A percentile compares a stretch with the other conserved stretches of the same genome.
Conservation (phyloP, 805 yeast genomes). For the Candida palmyrensis region DNA sequence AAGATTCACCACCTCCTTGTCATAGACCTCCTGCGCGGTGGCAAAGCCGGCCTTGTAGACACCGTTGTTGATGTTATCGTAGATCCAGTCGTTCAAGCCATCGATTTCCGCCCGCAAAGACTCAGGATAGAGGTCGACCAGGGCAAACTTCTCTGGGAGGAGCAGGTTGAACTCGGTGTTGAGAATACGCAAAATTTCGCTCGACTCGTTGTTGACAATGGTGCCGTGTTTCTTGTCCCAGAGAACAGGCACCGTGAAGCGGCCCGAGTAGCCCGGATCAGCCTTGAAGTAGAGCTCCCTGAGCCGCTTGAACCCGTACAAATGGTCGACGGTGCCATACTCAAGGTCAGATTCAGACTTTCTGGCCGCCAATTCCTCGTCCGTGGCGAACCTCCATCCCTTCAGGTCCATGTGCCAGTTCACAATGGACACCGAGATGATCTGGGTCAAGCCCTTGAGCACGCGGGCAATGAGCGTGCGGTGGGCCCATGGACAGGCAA, state of each 20-base stretch:
- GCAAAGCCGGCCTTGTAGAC: conserved; percentile 94
- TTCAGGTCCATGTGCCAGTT: conserved; percentile 85
- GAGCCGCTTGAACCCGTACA: conserved; percentile 55
- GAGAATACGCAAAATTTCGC: conserved; percentile 83
- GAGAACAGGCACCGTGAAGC: conserved; percentile 89
- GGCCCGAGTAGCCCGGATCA: conserved; percentile 68
- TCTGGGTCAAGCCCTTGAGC: conserved; percentile 60
- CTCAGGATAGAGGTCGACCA: conserved; percentile 60
- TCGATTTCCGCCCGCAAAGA: conserved; percentile 56
- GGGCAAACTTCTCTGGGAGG: conserved; percentile 42
- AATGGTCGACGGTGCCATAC: conserved; percentile 34
- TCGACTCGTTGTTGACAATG: conserved; percentile 87
- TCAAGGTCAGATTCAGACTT: conserved; percentile 48
- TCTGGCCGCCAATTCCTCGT: conserved; percentile 41
- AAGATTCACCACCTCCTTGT: conserved; percentile 55
- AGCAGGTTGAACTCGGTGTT: conserved; percentile 68
- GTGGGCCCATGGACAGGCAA: conserved; percentile 97
- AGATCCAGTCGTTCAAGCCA: conserved; percentile 74
- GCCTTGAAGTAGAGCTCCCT: conserved; percentile 73
- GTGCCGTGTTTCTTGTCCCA: conserved; percentile 84
- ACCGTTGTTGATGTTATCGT: conserved; percentile 83
- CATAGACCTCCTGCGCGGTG: conserved; percentile 76
- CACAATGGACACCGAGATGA: conserved; percentile 70
- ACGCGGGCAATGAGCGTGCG: conserved; percentile 69
- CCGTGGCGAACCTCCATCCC: conserved; percentile 81